Percentiles rank a stretch among this genome's conserved stretches.
These are phyloP conservation scores for Tylopilus felleus DNA, from an alignment of 768 basidiomycete species.

Conservation along the genomic window DNA sequence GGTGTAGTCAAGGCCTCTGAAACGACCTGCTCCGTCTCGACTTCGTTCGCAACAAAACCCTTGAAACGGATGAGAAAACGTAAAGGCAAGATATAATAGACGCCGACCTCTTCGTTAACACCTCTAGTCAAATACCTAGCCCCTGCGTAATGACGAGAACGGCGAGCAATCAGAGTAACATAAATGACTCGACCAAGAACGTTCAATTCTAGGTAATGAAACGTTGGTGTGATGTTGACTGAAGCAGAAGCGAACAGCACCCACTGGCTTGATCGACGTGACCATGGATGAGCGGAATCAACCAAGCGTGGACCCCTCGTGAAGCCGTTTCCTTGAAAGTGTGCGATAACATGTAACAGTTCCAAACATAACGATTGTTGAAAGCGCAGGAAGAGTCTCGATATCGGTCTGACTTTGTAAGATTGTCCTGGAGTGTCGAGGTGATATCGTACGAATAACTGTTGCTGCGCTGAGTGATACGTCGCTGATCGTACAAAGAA, in stretches of 20 bases:
- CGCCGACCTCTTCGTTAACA: constrained; percentile 79
- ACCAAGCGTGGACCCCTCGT: constrained; percentile 67
- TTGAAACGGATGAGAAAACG: constrained; percentile 28
- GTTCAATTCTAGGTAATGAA: constrained; percentile 64
- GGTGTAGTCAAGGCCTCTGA: constrained; percentile 86
- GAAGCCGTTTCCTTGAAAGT: constrained; percentile 51
- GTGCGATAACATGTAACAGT: constrained; percentile 76
- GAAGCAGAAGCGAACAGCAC: constrained; percentile 28
- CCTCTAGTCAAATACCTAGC: constrained; percentile 93
- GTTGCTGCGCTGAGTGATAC: background rate
- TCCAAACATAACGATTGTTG: constrained; percentile 93
- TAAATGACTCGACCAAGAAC: constrained; percentile 89
- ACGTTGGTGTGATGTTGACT: background rate
- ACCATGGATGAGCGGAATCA: constrained; percentile 89
- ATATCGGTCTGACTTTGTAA: constrained; percentile 55
- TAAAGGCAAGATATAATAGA: background rate
- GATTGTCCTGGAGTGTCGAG: constrained; percentile 91
- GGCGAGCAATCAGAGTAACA: constrained; percentile 89
- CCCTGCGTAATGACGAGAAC: constrained; percentile 94
- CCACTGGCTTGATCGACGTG: constrained; percentile 98
- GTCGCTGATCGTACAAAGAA: background rate
- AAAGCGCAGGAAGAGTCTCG: constrained; percentile 55
- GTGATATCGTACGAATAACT: constrained; percentile 98
- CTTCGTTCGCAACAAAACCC: constrained; percentile 99
- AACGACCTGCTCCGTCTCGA: constrained; percentile 98